Percentiles rank a stretch among this genome's conserved stretches.
phyloP scores from a whole-genome alignment of 768 basidiomycete species.

The Dacryopinax primogenitus region DNA sequence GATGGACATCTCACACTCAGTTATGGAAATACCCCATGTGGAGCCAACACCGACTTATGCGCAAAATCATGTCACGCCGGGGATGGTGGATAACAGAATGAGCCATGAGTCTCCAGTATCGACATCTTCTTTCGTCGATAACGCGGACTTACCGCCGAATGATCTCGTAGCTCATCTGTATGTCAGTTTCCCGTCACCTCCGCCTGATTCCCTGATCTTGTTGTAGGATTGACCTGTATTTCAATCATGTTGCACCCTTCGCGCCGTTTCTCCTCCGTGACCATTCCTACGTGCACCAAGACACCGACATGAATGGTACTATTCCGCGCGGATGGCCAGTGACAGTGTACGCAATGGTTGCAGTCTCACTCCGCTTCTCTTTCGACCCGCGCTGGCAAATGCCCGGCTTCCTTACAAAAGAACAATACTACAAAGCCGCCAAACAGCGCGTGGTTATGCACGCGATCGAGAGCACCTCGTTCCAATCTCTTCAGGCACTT shows the following conservation, averaged over 20 bases:
- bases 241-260: slow-evolving; percentile 25
- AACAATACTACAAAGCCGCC: slow-evolving; percentile 20
- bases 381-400: slow-evolving; percentile 18
- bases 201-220: not conserved
- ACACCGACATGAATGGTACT: slow-evolving; percentile 10
- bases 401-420: slow-evolving; percentile 14
- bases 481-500: slow-evolving; percentile 26
- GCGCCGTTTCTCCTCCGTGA: slow-evolving; percentile 25
- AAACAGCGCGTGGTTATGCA: slow-evolving; percentile 25
- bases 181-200: not conserved
- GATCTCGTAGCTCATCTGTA: slow-evolving; percentile 25
- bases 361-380: slow-evolving; percentile 24
- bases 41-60: not conserved
- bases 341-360: slow-evolving; percentile 27
- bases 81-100: not conserved
- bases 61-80: not conserved
- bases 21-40: not conserved
- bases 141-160: slow-evolving; percentile 22
- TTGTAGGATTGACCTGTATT: slow-evolving; percentile 20
- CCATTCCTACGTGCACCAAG: slow-evolving; percentile 11
- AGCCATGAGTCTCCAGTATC: slow-evolving; percentile 11
- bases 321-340: slow-evolving; percentile 22
- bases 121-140: slow-evolving; percentile 21
- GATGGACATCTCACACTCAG: not conserved
- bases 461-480: slow-evolving; percentile 25